Percentiles rank a stretch among this genome's conserved stretches.
Evolutionary conservation across 2,329 filamentous ascomycete species (phyloP).

Genomic region (Penicillium capsulatum): DNA sequence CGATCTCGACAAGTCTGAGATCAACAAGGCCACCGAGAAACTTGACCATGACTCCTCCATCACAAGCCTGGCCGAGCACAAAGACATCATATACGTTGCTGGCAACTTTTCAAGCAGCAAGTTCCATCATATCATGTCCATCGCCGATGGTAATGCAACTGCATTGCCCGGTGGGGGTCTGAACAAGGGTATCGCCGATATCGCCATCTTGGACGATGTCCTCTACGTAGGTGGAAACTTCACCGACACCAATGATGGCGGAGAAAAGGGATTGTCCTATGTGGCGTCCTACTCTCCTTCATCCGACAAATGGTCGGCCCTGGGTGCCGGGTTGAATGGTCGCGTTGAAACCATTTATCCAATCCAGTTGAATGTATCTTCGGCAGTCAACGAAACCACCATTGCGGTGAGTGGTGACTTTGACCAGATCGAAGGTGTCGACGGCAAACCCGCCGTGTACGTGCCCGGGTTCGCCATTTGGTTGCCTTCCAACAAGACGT

Average conservation of each 20-base stretch:
- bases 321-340: slow-evolving; percentile 84
- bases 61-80: slow-evolving; percentile 61
- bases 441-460: slow-evolving; percentile 55
- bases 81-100: slow-evolving; percentile 67
- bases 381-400: slow-evolving; percentile 63
- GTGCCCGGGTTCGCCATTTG: slow-evolving; percentile 82
- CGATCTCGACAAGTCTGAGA: slow-evolving; percentile 66
- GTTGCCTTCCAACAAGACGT: slow-evolving; percentile 80
- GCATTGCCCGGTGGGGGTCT: slow-evolving; percentile 67
- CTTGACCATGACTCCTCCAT: slow-evolving; percentile 66
- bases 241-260: slow-evolving; percentile 63
- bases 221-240: slow-evolving; percentile 86
- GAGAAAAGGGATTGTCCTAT: slow-evolving; percentile 63
- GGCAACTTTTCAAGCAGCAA: slow-evolving; percentile 73
- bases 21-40: slow-evolving; percentile 69
- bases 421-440: slow-evolving; percentile 63
- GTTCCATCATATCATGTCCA: slow-evolving; percentile 71
- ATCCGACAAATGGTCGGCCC: slow-evolving; percentile 66
- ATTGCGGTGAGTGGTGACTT: slow-evolving; percentile 81
- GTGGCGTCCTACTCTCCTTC: slow-evolving; percentile 71
- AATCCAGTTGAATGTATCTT: slow-evolving; percentile 72
- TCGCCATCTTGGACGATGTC: slow-evolving; percentile 61
- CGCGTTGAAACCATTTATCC: slow-evolving; percentile 69
- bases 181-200: slow-evolving; percentile 69
- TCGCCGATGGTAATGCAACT: slow-evolving; percentile 60